Evolutionary conservation across 2,329 filamentous ascomycete genomes (phyloP).

Genomic region (Fusarium redolens): DNA sequence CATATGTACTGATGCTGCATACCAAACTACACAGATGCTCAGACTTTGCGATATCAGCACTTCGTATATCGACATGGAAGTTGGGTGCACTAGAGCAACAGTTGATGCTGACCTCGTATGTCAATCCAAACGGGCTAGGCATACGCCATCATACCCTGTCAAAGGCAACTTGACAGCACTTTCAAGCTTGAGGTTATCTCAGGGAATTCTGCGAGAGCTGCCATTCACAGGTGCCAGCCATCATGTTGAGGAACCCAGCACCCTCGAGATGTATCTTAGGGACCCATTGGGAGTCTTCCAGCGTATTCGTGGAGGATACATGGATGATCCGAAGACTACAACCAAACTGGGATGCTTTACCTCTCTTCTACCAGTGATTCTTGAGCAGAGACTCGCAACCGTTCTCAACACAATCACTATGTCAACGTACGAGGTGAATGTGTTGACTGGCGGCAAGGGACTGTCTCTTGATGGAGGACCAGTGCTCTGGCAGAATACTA

Average conservation of each 20-base stretch:
- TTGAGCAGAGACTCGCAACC: not conserved
- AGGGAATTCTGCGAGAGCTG: accelerated
- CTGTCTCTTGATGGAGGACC: not conserved
- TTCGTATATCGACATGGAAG: not conserved
- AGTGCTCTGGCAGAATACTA: not conserved
- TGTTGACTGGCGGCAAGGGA: not conserved
- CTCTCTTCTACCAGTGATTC: accelerated
- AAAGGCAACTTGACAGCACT: not conserved
- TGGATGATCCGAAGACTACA: not conserved
- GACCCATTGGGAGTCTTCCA: not conserved
- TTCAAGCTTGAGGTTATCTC: accelerated
- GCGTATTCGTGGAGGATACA: accelerated
- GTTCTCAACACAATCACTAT: not conserved
- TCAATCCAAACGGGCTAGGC: not conserved
- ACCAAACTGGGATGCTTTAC: not conserved
- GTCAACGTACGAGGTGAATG: not conserved
- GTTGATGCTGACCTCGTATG: not conserved
- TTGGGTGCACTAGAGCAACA: not conserved
- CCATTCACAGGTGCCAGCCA: not conserved
- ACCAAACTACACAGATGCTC: not conserved
- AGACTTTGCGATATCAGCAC: not conserved
- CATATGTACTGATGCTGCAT: not conserved
- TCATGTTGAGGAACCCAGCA: accelerated
- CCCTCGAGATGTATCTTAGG: not conserved
- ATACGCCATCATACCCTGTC: not conserved